Conservation (phyloP, 2,329 filamentous ascomycete species). For the Neopestalotiopsis rosae region DNA sequence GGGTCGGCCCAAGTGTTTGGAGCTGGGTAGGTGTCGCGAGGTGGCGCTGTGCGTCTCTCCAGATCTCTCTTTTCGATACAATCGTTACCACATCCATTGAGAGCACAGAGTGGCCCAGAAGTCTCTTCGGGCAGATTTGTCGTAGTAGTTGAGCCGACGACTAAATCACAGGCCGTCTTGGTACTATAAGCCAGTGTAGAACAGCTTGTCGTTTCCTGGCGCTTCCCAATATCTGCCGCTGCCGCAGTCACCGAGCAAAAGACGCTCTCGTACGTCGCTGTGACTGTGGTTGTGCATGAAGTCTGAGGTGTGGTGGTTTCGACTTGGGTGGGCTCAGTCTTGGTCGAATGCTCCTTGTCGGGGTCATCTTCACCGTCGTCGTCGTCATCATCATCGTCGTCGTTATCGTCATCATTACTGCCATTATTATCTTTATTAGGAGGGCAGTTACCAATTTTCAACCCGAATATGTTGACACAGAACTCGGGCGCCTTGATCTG, state of each 20-base stretch:
- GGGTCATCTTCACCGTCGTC: too few species aligned
- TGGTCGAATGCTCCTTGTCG: too few species aligned
- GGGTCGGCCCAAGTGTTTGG: background rate
- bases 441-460: too few species aligned
- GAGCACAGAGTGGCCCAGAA: background rate
- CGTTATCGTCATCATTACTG: too few species aligned
- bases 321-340: too few species aligned
- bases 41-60: background rate
- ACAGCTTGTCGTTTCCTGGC: background rate
- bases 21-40: background rate
- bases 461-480: too few species aligned
- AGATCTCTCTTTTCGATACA: background rate
- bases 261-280: background rate
- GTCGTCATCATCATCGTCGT: too few species aligned
- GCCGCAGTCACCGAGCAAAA: background rate
- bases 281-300: background rate
- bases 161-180: background rate
- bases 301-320: too few species aligned
- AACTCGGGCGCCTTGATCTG: too few species aligned
- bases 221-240: background rate
- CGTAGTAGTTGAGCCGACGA: background rate
- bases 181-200: background rate
- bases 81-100: background rate
- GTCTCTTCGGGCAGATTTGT: background rate
- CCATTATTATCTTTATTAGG: too few species aligned